Conservation (phyloP, 2,329 filamentous ascomycete genomes). For the Xylariaceae sp. region DNA sequence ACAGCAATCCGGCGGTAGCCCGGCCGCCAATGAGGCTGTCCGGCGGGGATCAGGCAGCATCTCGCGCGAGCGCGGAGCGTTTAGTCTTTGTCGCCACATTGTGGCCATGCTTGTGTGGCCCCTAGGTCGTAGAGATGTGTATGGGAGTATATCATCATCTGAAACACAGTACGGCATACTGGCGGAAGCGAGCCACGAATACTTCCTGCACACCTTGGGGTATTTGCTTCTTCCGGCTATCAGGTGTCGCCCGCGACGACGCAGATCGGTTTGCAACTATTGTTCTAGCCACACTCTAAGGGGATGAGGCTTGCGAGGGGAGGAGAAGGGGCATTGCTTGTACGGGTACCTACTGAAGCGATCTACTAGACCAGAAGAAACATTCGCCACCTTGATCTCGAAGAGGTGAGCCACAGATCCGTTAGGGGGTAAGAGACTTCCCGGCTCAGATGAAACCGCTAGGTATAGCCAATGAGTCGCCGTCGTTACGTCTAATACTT, state of each 20-base stretch:
- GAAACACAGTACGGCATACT: neutral
- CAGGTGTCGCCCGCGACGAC: too few species aligned
- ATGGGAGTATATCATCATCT: too few species aligned
- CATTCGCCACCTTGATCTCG: neutral
- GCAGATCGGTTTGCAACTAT: too few species aligned
- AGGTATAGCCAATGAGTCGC: neutral
- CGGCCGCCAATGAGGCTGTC: constrained; percentile 11
- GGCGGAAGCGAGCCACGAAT: too few species aligned
- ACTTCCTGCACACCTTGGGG: too few species aligned
- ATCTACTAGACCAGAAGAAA: neutral
- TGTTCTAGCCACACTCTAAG: neutral
- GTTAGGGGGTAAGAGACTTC: neutral
- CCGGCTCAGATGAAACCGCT: neutral
- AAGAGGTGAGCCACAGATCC: neutral
- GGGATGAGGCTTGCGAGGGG: neutral
- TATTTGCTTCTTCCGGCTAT: too few species aligned
- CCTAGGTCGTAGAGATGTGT: too few species aligned
- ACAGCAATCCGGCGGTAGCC: neutral
- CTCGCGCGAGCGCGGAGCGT: neutral
- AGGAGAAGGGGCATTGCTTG: neutral
- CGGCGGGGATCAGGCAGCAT: neutral
- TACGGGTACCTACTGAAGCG: neutral
- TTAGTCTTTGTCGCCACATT: neutral
- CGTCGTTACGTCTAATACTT: neutral
- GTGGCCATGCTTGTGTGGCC: too few species aligned